A percentile compares a stretch with the other conserved stretches of the same genome.
Conservation (phyloP, 306 rosid genomes). For the Prunus mongolica region DNA sequence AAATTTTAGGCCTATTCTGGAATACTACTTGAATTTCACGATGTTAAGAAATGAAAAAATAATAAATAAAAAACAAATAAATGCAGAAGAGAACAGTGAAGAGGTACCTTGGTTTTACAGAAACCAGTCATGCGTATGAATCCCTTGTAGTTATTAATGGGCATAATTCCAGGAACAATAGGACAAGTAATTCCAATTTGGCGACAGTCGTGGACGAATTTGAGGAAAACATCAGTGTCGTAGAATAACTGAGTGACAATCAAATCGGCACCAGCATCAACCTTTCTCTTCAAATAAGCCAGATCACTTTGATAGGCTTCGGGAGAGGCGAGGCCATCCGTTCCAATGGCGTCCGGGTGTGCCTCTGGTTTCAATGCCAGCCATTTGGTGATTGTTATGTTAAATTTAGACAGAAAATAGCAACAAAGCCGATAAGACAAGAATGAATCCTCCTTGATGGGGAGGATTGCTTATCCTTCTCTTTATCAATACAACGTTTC, state of each 20-base stretch:
- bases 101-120: constrained; percentile 86
- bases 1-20: background rate
- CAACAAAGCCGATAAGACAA: background rate
- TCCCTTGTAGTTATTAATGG: constrained; percentile 93
- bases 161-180: constrained; percentile 98
- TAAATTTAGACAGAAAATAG: background rate
- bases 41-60: too few relatives aligned
- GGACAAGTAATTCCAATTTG: constrained; percentile 94
- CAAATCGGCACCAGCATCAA: constrained; percentile 94
- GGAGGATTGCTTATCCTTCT: too few relatives aligned
- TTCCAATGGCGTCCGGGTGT: constrained; percentile 81
- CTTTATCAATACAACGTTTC: too few relatives aligned
- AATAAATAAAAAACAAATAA: background rate
- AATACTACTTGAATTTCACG: too few relatives aligned
- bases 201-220: constrained; percentile 93
- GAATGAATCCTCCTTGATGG: background rate
- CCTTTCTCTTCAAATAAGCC: constrained; percentile 81
- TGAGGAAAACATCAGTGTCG: constrained; percentile 85
- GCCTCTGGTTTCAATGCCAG: constrained; percentile 44
- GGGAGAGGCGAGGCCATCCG: constrained; percentile 62
- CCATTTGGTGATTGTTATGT: background rate
- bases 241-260: constrained; percentile 92
- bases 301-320: constrained; percentile 83
- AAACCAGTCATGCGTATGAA: constrained; percentile 95
- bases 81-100: background rate